Percentiles rank a stretch among this genome's conserved stretches.
Conservation (phyloP, 805 yeast species). For the Lipomyces mesembrius region DNA sequence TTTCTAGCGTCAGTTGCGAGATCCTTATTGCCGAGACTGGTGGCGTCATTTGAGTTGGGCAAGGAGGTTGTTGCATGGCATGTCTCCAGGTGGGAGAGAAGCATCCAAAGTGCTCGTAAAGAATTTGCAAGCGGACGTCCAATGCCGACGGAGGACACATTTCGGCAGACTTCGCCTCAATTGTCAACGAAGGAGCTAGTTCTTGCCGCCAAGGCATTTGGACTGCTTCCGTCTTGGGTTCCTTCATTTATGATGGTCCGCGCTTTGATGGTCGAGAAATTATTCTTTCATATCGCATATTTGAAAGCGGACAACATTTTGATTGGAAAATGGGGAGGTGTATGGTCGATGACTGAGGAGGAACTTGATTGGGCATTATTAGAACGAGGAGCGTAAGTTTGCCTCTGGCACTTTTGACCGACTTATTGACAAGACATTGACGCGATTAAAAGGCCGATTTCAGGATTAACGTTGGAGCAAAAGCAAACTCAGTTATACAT, state of each 20-base stretch:
- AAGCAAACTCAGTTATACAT: slow-evolving; percentile 25
- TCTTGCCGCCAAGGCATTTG: slow-evolving; percentile 35
- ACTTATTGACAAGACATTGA: neutral
- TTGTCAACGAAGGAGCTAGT: slow-evolving; percentile 27
- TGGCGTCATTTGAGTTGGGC: slow-evolving; percentile 14
- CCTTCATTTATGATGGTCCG: slow-evolving; percentile 46
- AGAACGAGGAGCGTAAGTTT: slow-evolving; percentile 30
- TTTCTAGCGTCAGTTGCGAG: slow-evolving; percentile 11
- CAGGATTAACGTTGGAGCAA: slow-evolving; percentile 20
- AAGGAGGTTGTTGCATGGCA: neutral
- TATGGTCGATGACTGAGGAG: slow-evolving; percentile 52
- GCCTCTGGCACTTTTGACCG: neutral
- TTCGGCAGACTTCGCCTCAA: slow-evolving; percentile 14
- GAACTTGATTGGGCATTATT: slow-evolving; percentile 54
- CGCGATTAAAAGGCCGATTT: slow-evolving; percentile 6
- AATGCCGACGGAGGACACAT: neutral
- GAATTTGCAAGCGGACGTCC: neutral
- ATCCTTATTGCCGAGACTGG: slow-evolving; percentile 9
- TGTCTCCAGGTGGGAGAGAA: slow-evolving; percentile 13
- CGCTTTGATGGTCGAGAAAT: slow-evolving; percentile 47
- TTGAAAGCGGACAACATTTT: slow-evolving; percentile 58
- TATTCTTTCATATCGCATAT: slow-evolving; percentile 53
- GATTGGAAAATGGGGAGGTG: slow-evolving; percentile 51
- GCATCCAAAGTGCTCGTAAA: neutral
- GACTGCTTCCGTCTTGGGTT: slow-evolving; percentile 34